Percentiles rank a stretch among this genome's conserved stretches.
Evolutionary conservation across 768 basidiomycete species (phyloP).

Genomic region (Boletellus ananiceps): DNA sequence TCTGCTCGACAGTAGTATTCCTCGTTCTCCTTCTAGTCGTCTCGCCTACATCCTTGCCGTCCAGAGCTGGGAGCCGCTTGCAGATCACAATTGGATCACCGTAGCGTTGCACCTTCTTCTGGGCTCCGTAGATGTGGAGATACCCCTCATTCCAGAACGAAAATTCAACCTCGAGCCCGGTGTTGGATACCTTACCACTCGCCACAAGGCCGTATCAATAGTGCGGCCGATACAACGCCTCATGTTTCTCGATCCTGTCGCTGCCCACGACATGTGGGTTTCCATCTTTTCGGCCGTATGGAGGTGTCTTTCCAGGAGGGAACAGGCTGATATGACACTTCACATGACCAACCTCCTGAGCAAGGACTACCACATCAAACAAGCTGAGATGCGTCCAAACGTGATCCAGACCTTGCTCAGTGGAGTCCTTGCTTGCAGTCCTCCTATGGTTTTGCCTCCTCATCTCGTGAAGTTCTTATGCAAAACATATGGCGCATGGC

Average conservation of each 20-base stretch:
- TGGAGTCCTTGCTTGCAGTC: constrained; percentile 79
- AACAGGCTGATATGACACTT: constrained; percentile 84
- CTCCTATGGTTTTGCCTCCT: constrained; percentile 86
- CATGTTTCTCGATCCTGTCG: constrained; percentile 70
- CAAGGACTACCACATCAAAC: constrained; percentile 90
- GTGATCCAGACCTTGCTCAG: constrained; percentile 86
- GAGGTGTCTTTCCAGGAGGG: constrained; percentile 78
- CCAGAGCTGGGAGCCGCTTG: constrained; percentile 91
- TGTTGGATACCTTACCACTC: constrained; percentile 37
- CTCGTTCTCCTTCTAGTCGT: constrained; percentile 74
- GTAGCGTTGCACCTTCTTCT: constrained; percentile 86
- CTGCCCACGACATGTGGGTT: constrained; percentile 82
- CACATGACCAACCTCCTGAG: constrained; percentile 87
- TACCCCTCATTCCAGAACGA: constrained; percentile 39
- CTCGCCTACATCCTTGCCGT: constrained; percentile 88
- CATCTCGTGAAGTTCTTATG: constrained; percentile 94
- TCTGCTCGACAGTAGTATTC: constrained; percentile 83
- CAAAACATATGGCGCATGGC: constrained; percentile 96
- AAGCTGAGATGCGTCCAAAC: constrained; percentile 86
- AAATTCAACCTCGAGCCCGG: constrained; percentile 33
- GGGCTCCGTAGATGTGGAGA: constrained; percentile 55
- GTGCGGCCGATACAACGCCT: constrained; percentile 79
- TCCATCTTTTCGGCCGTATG: constrained; percentile 83
- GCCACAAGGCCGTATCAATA: constrained; percentile 46
- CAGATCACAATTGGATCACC: constrained; percentile 92